phyloP scores from a whole-genome alignment of 2,329 filamentous ascomycete species.

The Biscogniauxia mediterranea region DNA sequence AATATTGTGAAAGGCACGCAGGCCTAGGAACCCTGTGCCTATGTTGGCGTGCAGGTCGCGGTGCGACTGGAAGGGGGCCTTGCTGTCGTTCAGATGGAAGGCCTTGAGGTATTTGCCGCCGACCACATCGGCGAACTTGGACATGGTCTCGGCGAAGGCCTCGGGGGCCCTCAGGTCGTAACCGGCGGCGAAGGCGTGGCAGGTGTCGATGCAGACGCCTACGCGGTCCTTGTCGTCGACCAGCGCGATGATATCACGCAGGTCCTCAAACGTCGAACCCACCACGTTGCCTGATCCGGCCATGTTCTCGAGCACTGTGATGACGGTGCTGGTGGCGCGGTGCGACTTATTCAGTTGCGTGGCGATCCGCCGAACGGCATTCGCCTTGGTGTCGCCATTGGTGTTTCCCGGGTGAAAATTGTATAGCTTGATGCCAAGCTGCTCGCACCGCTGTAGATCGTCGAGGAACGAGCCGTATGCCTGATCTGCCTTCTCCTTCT shows the following conservation, averaged over 20 bases:
- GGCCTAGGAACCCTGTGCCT: constrained; percentile 87
- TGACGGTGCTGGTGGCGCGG: constrained; percentile 68
- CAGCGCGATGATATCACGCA: constrained; percentile 77
- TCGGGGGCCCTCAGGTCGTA: constrained; percentile 81
- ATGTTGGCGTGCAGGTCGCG: constrained; percentile 95
- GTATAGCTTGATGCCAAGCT: constrained; percentile 85
- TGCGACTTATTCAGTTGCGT: constrained; percentile 80
- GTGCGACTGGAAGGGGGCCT: constrained; percentile 78
- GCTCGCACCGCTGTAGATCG: constrained; percentile 81
- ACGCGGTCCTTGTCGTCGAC: constrained; percentile 81
- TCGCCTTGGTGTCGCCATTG: constrained; percentile 62
- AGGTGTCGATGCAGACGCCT: constrained; percentile 95
- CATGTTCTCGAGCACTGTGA: constrained; percentile 94
- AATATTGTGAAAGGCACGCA: constrained; percentile 86
- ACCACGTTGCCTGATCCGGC: constrained; percentile 85
- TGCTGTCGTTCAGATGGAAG: constrained; percentile 92
- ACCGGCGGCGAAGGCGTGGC: constrained; percentile 91
- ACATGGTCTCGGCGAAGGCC: constrained; percentile 70
- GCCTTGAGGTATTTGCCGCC: constrained; percentile 79
- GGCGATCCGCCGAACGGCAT: constrained; percentile 77
- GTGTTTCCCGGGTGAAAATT: constrained; percentile 96
- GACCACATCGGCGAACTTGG: constrained; percentile 73
- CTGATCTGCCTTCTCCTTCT: constrained; percentile 76
- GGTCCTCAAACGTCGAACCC: constrained; percentile 80
- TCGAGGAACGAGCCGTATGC: constrained; percentile 85